Evolutionary conservation across 805 yeast species (phyloP).

Genomic region (Naumovozyma dairenensis): DNA sequence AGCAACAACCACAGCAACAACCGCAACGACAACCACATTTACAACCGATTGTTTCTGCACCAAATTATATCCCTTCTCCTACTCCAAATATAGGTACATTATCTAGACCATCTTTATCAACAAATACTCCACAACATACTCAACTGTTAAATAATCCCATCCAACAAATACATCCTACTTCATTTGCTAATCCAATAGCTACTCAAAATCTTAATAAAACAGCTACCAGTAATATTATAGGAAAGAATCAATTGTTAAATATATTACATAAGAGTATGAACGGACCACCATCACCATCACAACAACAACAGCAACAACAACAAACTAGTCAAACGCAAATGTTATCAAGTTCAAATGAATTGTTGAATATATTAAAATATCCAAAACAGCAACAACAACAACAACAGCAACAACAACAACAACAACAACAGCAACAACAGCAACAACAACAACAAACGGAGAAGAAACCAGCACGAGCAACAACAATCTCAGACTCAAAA

Average conservation of each 20-base stretch:
- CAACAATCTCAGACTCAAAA: constrained; percentile 9
- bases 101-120: constrained; percentile 29
- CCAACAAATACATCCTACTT: too few species aligned
- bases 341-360: constrained; percentile 33
- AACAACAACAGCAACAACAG: constrained; percentile 1
- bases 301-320: neutral
- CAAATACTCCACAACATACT: too few species aligned
- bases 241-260: constrained; percentile 6
- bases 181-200: too few species aligned
- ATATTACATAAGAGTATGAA: too few species aligned
- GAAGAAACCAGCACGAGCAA: constrained; percentile 1
- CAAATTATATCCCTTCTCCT: constrained; percentile 7
- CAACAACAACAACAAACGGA: neutral
- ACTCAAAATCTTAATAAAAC: constrained; percentile 21
- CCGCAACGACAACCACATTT: constrained; percentile 1
- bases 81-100: constrained; percentile 35
- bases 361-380: constrained; percentile 9
- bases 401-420: neutral
- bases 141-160: too few species aligned
- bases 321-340: constrained; percentile 8
- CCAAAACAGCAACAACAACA: constrained; percentile 2
- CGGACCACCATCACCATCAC: too few species aligned
- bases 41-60: constrained; percentile 8
- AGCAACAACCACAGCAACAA: constrained; percentile 4
- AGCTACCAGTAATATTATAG: constrained; percentile 27